These are phyloP conservation scores for Pyrrhoderma lamaoense DNA, from an alignment of 1,284 basidiomycete species.

Conservation along the genomic window DNA sequence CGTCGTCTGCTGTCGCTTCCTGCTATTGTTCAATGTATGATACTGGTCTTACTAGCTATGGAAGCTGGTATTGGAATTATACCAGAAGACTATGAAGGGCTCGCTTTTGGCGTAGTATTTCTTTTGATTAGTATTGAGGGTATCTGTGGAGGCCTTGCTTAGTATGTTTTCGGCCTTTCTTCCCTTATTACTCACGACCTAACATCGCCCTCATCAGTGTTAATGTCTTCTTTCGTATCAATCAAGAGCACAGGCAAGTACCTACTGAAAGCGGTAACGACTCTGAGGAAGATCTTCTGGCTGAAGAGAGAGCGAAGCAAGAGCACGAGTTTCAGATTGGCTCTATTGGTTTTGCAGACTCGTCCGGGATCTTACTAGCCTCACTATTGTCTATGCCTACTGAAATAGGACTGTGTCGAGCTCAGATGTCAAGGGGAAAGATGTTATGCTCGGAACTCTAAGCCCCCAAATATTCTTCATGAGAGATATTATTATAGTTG, in stretches of 20 bases:
- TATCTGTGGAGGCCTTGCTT: constrained; percentile 87
- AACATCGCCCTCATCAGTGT: constrained; percentile 42
- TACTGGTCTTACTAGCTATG: constrained; percentile 51
- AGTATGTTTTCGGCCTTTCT: constrained; percentile 44
- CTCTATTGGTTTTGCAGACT: constrained; percentile 74
- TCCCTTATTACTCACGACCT: neutral
- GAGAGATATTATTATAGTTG: too few relatives aligned
- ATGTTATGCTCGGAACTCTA: constrained; percentile 45
- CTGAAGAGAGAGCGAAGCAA: constrained; percentile 50
- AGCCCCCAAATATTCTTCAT: too few relatives aligned
- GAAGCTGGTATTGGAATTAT: constrained; percentile 69
- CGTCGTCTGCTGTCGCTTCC: constrained; percentile 63
- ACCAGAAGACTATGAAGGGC: constrained; percentile 39
- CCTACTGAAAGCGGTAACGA: constrained; percentile 29
- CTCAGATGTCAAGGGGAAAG: constrained; percentile 69
- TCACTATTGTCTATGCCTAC: constrained; percentile 77
- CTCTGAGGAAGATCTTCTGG: constrained; percentile 30
- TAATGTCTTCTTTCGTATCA: constrained; percentile 82
- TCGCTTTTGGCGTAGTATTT: constrained; percentile 64
- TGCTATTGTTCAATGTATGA: constrained; percentile 58
- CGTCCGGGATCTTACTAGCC: constrained; percentile 72
- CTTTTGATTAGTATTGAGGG: constrained; percentile 79
- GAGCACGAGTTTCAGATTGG: constrained; percentile 87
- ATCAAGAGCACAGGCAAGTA: constrained; percentile 47
- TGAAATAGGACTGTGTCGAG: constrained; percentile 71